A percentile compares a stretch with the other conserved stretches of the same genome.
These are phyloP conservation scores for Arthrobotrys megalospora DNA, from an alignment of 2,329 filamentous ascomycete genomes.

Conservation along the genomic window DNA sequence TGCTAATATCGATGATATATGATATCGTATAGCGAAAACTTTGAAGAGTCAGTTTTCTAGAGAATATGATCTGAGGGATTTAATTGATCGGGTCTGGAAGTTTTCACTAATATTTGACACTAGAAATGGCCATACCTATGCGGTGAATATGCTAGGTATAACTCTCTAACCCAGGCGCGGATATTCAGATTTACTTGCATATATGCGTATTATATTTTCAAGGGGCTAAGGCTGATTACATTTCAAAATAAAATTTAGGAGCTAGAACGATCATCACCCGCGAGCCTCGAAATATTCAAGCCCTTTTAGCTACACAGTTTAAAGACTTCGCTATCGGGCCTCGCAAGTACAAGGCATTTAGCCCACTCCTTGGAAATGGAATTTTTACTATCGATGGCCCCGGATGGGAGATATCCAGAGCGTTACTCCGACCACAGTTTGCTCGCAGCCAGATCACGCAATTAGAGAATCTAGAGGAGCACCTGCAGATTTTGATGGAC, in stretches of 20 bases:
- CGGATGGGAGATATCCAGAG: constrained; percentile 70
- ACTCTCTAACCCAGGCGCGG: not conserved
- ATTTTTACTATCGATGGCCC: constrained; percentile 71
- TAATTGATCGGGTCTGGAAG: too few species aligned
- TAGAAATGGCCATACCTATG: constrained; percentile 55
- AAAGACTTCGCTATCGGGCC: constrained; percentile 70
- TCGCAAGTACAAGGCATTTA: constrained; percentile 67
- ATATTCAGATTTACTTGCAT: too few species aligned
- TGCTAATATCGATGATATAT: not conserved
- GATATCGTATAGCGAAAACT: constrained; percentile 2
- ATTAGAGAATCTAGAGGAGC: constrained; percentile 61
- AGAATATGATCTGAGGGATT: too few species aligned
- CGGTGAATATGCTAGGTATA: constrained; percentile 48
- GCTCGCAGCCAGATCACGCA: constrained; percentile 69
- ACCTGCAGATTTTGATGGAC: constrained; percentile 68
- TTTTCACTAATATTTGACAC: too few species aligned
- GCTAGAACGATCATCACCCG: constrained; percentile 64
- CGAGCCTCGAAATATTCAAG: constrained; percentile 73
- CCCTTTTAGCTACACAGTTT: constrained; percentile 72
- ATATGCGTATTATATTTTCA: too few species aligned
- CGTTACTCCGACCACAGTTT: constrained; percentile 73
- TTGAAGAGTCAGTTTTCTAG: constrained; percentile 7
- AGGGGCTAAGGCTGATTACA: too few species aligned
- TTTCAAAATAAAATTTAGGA: not conserved
- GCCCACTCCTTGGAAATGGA: constrained; percentile 69